phyloP scores from a whole-genome alignment of 192 early-diverging fungal species.

The Backusella liffmaniae region DNA sequence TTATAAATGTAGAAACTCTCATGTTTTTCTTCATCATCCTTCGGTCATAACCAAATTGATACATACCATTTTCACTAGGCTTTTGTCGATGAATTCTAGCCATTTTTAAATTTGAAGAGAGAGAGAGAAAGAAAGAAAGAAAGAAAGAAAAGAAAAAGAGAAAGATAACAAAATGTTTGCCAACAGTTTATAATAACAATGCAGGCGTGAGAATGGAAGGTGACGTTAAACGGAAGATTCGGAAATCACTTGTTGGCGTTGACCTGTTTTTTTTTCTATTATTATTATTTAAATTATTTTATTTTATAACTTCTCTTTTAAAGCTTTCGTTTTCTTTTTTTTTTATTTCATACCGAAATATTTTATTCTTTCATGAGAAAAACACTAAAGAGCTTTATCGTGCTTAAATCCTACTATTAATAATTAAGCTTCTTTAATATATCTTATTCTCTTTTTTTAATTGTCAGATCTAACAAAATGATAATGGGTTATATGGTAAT shows the following conservation, averaged over 20 bases:
- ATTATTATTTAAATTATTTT: not conserved
- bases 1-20: not conserved
- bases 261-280: not conserved
- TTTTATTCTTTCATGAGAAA: not conserved
- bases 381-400: not conserved
- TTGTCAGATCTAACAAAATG: not conserved
- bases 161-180: conserved; percentile 5
- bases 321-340: not conserved
- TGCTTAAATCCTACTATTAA: not conserved
- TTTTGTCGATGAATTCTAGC: conserved; percentile 7
- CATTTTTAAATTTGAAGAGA: conserved; percentile 4
- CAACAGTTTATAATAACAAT: not conserved
- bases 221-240: conserved; percentile 8
- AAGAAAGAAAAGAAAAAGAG: not conserved
- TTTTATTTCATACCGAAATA: not conserved
- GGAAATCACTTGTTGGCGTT: conserved; percentile 1
- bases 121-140: not conserved
- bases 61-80: conserved; percentile 11
- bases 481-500: not conserved
- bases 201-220: conserved; percentile 3
- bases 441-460: not conserved
- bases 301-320: not conserved
- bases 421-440: not conserved
- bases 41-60: not conserved
- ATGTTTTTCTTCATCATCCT: not conserved